Percentiles rank a stretch among this genome's conserved stretches.
phyloP scores from a whole-genome alignment of 2,329 filamentous ascomycete genomes.

The Fusarium robinianum region DNA sequence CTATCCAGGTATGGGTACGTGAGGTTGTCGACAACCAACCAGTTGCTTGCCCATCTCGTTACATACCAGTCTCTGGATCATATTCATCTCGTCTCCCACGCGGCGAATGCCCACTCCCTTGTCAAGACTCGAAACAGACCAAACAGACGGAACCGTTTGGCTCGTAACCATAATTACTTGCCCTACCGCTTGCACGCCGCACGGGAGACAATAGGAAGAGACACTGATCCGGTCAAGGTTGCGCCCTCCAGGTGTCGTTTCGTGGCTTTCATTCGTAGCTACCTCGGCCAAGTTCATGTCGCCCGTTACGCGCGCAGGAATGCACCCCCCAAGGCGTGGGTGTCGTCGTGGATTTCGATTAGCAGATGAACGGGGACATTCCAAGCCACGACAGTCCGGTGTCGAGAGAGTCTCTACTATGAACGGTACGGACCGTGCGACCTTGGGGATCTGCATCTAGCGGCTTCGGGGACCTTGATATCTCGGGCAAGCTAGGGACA shows the following conservation, averaged over 20 bases:
- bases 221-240: constrained; percentile 13
- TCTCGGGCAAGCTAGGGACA: constrained; percentile 13
- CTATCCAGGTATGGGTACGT: too few species aligned
- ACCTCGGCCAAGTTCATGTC: constrained; percentile 6
- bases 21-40: too few species aligned
- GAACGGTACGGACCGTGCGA: constrained; percentile 32
- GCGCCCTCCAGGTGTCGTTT: constrained; percentile 10
- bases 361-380: constrained; percentile 11
- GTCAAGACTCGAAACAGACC: constrained; percentile 9
- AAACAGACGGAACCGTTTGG: constrained; percentile 2
- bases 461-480: constrained; percentile 20
- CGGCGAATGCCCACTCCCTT: not conserved
- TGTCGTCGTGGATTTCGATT: constrained; percentile 18
- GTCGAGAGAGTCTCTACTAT: constrained; percentile 10
- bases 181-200: too few species aligned
- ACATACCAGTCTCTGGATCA: constrained; percentile 21
- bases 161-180: constrained; percentile 3
- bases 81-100: constrained; percentile 9
- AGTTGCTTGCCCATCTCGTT: constrained; percentile 11
- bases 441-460: constrained; percentile 23
- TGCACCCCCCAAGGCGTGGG: constrained; percentile 17
- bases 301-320: constrained; percentile 23
- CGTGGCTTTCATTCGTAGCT: constrained; percentile 20
- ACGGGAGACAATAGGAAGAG: not conserved
- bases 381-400: constrained; percentile 19